Evolutionary conservation across 768 basidiomycete genomes (phyloP), one percentile per base, ranked within the genome.

Genomic region (Panellus pusillus): DNA sequence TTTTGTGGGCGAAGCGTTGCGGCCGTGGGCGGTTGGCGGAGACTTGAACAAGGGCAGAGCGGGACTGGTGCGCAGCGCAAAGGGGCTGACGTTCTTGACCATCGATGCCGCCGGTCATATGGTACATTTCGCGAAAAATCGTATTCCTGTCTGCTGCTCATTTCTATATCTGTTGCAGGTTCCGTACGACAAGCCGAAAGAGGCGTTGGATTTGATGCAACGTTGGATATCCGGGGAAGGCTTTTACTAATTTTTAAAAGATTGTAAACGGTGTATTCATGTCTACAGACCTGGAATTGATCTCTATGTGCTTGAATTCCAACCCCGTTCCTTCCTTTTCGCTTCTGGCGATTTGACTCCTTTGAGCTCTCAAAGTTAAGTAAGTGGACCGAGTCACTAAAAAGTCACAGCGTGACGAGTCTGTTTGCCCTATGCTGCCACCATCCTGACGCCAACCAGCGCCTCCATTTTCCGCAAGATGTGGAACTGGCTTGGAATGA

Each of bases 71-170:
- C 36, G 58, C 1, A 60, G 58, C n/a, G 58, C 58, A 2, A 52
- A 55, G 14, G 58, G 58, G 14, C n/a, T 55, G 29, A 48, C 57
- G 11, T 58, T 54, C 11, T 38, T 29, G 14, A 53, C 52, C 0
- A 42, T 84, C 28, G 66, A 72, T 37, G 78, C 74, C 5, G 86
- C 84, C 15, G 85, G 86, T 17, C 86, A 87, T 67, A 81, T 87
- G 85, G 86, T 85, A 37, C 61, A 73, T 66, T 28, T 38, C 17
- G 9, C 19, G 2, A 14, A 5, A 4, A 9, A n/a, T 28, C 19
- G n/a, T 19, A 39, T 12, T 20, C 38, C 29, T 44, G 9, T n/a
- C 17, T 42, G 12, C 15, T 1, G 19, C 24, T 41, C 17, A 54
- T 7, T 45, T 54, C 9, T 9, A 17, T 35, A 8, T 24, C 24